Evolutionary conservation across 192 early-diverging fungal genomes (phyloP), one percentile per base, ranked within the genome.

Genomic region (Coemansia sp.): DNA sequence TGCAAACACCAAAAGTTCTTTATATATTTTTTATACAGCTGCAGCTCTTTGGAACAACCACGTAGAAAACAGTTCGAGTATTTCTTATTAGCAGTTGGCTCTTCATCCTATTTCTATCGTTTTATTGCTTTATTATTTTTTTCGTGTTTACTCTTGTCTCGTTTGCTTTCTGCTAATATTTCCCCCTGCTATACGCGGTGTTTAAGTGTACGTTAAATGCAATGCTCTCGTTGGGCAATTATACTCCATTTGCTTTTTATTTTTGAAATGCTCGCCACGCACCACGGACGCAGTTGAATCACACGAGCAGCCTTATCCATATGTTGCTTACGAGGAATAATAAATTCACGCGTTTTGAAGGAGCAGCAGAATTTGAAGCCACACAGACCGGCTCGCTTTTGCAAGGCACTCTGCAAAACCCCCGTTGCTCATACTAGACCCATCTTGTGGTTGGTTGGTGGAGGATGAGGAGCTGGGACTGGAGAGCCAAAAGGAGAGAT

Each of bases 201-300:
- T 57, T 57, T 34, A 33, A 57, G 31, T 34, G 55, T 57, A 57
- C 30, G 55, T 57, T 57, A 12, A 51, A 21, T 51, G 48, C 23
- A 51, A 51, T 51, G 23, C 48, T 26, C 25, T 26, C 15, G 48
- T 25, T 15, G 9, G 48, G 26, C 48, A 51, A 51, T 12, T 21
- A 40, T 9, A 25, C 48, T 0, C 12, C 16, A 16, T 26, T 51
- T 21, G 7, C 7, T 3, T 51, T 51, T 26, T 51, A 7, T 2
- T 51, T 51, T 23, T 26, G 48, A 51, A 51, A 26, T 13, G 26
- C 9, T 26, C 13, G 25, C 48, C 23, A 26, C 48, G 23, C 48
- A 26, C 48, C 23, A 25, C 48, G 23, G 10, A 15, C 21, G 25
- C 25, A 51, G 25, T 15, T 51, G 48, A 51, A 51, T 51, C 48